Conservation (phyloP, 208 protist genomes). For the Borovskyia barvae region DNA sequence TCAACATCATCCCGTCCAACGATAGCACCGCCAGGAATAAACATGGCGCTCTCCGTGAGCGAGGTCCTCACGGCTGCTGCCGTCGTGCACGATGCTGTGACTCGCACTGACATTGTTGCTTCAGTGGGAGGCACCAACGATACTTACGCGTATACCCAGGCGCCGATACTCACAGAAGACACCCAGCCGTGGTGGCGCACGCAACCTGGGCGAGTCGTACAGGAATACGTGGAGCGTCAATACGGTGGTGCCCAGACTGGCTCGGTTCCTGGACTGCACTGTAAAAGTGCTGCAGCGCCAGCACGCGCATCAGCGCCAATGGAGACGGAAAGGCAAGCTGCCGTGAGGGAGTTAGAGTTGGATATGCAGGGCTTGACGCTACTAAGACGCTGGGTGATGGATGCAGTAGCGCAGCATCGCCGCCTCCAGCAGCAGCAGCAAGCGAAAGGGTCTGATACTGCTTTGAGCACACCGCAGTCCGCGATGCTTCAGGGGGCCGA, state of each 20-base stretch:
- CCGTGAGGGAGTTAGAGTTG: constrained; percentile 4
- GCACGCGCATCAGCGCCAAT: too few species aligned
- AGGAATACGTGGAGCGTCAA: constrained; percentile 13
- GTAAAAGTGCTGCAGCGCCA: neutral
- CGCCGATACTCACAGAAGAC: neutral
- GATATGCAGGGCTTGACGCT: neutral
- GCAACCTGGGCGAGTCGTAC: neutral
- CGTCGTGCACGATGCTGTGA: constrained; percentile 54
- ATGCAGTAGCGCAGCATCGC: neutral
- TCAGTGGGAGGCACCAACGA: neutral
- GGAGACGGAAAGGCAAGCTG: too few species aligned
- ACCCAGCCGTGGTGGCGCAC: neutral
- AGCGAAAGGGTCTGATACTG: neutral
- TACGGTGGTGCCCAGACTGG: too few species aligned
- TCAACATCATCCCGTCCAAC: too few species aligned
- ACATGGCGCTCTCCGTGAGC: too few species aligned
- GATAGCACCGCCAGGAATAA: too few species aligned
- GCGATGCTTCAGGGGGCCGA: too few species aligned
- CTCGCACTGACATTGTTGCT: constrained; percentile 17
- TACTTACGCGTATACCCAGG: neutral
- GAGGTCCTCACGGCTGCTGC: constrained; percentile 54
- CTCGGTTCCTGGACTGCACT: neutral
- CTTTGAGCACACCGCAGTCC: neutral
- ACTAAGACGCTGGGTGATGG: constrained; percentile 4
- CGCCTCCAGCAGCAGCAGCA: neutral